Percentiles rank a stretch among this genome's conserved stretches.
Evolutionary conservation across 2,329 filamentous ascomycete species (phyloP).

Genomic region (Mollisiaceae sp.): DNA sequence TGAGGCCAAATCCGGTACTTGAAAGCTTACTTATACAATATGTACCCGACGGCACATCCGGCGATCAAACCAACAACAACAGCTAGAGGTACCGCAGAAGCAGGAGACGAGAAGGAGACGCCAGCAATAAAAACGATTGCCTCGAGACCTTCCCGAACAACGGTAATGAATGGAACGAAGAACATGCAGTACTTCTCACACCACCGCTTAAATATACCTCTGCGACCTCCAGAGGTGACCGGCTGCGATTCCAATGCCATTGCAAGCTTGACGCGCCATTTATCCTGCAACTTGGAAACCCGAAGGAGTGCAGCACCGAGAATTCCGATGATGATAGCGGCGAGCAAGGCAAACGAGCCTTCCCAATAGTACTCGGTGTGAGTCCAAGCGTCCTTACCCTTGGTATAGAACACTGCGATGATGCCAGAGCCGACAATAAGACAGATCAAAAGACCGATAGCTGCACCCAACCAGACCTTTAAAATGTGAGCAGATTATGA

Average conservation of each 20-base stretch:
- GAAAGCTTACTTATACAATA: slow-evolving; percentile 74
- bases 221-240: slow-evolving; percentile 45
- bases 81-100: slow-evolving; percentile 76
- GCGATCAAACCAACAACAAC: slow-evolving; percentile 74
- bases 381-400: slow-evolving; percentile 71
- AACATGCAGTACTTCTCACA: slow-evolving; percentile 86
- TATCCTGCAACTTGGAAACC: slow-evolving; percentile 81
- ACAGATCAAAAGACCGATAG: slow-evolving; percentile 58
- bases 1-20: background rate
- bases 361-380: slow-evolving; percentile 79
- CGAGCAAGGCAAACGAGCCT: slow-evolving; percentile 76
- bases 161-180: slow-evolving; percentile 82
- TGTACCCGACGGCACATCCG: slow-evolving; percentile 69
- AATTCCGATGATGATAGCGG: slow-evolving; percentile 78
- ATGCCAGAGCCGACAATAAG: slow-evolving; percentile 63
- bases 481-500: slow-evolving; percentile 11
- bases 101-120: slow-evolving; percentile 77
- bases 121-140: slow-evolving; percentile 86
- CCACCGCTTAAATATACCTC: slow-evolving; percentile 62
- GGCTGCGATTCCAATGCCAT: slow-evolving; percentile 65
- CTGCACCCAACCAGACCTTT: slow-evolving; percentile 64
- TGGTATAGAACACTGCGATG: slow-evolving; percentile 68
- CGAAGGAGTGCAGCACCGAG: slow-evolving; percentile 82
- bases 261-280: slow-evolving; percentile 85
- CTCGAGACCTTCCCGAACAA: slow-evolving; percentile 85